Evolutionary conservation across 768 basidiomycete species (phyloP), one percentile per base, ranked within the genome.

Genomic region (Hygrocybe coccinea): DNA sequence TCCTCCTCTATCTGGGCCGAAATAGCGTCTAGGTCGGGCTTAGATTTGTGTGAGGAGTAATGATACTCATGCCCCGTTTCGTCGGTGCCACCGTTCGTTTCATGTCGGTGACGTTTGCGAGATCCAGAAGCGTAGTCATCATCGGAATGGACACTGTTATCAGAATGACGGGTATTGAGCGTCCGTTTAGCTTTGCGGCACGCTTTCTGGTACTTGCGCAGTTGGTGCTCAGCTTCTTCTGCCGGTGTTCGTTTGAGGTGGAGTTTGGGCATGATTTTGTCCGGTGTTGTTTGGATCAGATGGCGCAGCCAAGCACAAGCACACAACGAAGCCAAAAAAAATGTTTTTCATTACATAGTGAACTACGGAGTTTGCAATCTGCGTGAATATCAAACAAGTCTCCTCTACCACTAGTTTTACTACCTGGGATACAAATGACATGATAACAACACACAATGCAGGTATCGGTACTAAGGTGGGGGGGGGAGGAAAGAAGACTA

Each of bases 191-290:
- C 49, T 45, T 43, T 49, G 34, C 53, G 48, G 34, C 39, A 51
- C 36, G 72, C 71, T 65, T 71, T 77, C 59, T 64, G 65, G 46
- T 70, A 67, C 52, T 78, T 79, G 37, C 71, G 72, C 41, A 64
- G 58, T 61, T 71, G 65, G 45, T 69, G 76, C 52, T 76, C 76
- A 14, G 68, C 77, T 61, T 82, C 77, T 65, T 87, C 85, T 51
- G 80, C 78, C 5, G 79, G 78, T 1, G 85, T 86, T 44, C 79
- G 79, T 64, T 88, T 88, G 46, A 87, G 74, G 52, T 75, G 78
- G 36, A 87, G 68, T 64, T 81, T 85, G 51, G 79, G 71, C 74
- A 76, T 79, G 43, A 35, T 29, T 29, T 29, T 29, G 29, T 29
- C 29, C 29, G 29, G n/a, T n/a, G n/a, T n/a, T n/a, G n/a, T n/a